Evolutionary conservation across 2,329 filamentous ascomycete species (phyloP), one percentile per base, ranked within the genome.

Genomic region (Gliomastix tumulicola): DNA sequence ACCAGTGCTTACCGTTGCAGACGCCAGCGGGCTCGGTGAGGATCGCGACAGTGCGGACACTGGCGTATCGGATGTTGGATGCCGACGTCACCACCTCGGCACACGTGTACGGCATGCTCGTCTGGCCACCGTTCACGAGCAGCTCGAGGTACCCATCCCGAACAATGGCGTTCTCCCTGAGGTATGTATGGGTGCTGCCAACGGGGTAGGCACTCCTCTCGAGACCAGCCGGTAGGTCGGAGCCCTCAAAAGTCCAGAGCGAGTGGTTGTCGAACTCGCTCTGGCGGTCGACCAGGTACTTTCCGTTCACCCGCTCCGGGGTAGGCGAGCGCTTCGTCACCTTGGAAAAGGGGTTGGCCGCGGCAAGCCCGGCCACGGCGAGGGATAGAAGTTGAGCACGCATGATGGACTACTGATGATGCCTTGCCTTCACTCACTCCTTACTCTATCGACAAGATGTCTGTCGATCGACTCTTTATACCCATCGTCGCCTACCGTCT

Each of bases 31-130:
- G 44, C 8, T 55, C 49, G 3, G 40, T 52, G 1, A 56, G 38
- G 13, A 56, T 55, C 4, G 53, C 53, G 0, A 46, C 44, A 2
- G 51, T 54, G 9, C 53, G 41, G 5, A 55, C 48, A 16, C 51
- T 55, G 7, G 52, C 54, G 32, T 55, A 53, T 31, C 41, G 44
- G 30, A 56, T 56, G 37, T 56, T 56, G 1, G 41, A 17, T 7
- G 47, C 36, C 2, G 39, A 32, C 10, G 53, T 56, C 4, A 34
- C 35, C 4, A 56, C 37, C 34, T 56, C 47, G 6, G 37, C 51
- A 10, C 38, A 30, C 13, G 35, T 43, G 30, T 55, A 55, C 10
- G n/a, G n/a, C 1, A 49, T 30, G 13, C 37, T 44, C 4, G 41
- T 46, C 21, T 56, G 53, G 1, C 50, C 46, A 4, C 53, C 53